Base-by-base conservation (phyloP, 345 rosid genomes). In the Clausena lansium region DNA sequence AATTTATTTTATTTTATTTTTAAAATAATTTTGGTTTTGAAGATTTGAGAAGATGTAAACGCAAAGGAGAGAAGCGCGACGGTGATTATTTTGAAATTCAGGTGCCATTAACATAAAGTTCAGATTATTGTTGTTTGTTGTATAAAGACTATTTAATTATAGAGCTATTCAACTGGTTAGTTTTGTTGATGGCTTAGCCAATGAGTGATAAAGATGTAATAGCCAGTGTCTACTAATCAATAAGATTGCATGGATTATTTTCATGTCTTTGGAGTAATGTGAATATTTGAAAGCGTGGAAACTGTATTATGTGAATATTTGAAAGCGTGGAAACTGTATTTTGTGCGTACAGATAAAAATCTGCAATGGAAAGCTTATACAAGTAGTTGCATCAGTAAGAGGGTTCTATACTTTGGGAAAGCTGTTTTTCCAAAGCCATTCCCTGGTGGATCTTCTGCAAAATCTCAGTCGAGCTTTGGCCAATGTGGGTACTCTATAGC, bases 381-480 rank as follows among this genome's bases (percentile, higher is more conserved):
- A 84, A 33, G 87, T 84, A n/a, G 85, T 85, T 66, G 87, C 90
- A 60, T 89, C 95, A 28, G 80, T 77, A n/a, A 87, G 86, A 76
- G 95, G 93, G 54, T 91, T 89, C 81, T 83, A 88, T 66, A 71
- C 90, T 4, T 74, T 80, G 58, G 93, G 93, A 61, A 91, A 89
- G 83, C 91, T n/a, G 66, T 85, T 73, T 73, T 83, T 71, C 67
- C 90, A 79, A 33, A 84, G 95, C 82, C 89, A 87, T 58, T 85
- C 90, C 28, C 69, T 89, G 77, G 88, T 89, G 63, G 93, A 91
- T 82, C 89, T 91, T 80, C 82, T 91, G 79, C 95, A 86, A 77
- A 88, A 83, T 85, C 86, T 89, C 70, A 91, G 95, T 76, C 88
- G 81, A 78, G 90, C 88, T 78, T 89, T 91, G 74, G 85, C 88